These are phyloP conservation scores for Cyclocybe cylindracea DNA, from an alignment of 768 basidiomycete species.

Conservation along the genomic window DNA sequence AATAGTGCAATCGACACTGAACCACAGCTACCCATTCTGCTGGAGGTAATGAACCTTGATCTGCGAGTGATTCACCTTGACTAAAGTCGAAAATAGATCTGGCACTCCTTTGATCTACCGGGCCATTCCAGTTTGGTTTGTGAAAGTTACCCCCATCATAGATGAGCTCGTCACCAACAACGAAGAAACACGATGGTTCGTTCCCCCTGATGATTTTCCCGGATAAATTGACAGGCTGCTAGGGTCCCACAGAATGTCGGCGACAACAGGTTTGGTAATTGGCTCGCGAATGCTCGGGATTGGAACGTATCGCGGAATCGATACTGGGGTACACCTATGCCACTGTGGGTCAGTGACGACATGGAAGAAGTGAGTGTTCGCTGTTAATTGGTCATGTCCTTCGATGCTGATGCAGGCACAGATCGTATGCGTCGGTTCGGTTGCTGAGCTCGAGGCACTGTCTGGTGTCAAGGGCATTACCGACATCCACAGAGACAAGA, in stretches of 20 bases:
- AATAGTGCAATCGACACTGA: conserved; percentile 82
- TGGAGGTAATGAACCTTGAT: conserved; percentile 67
- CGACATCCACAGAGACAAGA: conserved; percentile 91
- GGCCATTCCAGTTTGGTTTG: conserved; percentile 95
- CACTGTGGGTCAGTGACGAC: conserved; percentile 95
- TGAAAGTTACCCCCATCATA: conserved; percentile 81
- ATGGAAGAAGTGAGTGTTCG: conserved; percentile 67
- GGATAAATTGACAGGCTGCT: conserved; percentile 1
- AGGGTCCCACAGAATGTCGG: conserved; percentile 94
- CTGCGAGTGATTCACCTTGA: background rate
- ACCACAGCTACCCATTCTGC: conserved; percentile 95
- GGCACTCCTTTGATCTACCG: conserved; percentile 95
- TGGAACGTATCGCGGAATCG: conserved; percentile 99
- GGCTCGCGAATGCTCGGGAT: conserved; percentile 97
- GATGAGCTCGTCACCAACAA: conserved; percentile 92
- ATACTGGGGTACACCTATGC: conserved; percentile 98
- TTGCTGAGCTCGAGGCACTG: conserved; percentile 82
- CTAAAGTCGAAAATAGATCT: conserved; percentile 53
- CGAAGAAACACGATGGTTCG: conserved; percentile 83
- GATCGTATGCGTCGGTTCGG: conserved; percentile 86
- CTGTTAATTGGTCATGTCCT: background rate
- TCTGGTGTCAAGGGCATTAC: conserved; percentile 84
- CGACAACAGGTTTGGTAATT: conserved; percentile 93
- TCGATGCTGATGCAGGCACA: conserved; percentile 25
- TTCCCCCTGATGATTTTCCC: background rate